Conservation (phyloP, 768 basidiomycete species). For the Suillus paluster region DNA sequence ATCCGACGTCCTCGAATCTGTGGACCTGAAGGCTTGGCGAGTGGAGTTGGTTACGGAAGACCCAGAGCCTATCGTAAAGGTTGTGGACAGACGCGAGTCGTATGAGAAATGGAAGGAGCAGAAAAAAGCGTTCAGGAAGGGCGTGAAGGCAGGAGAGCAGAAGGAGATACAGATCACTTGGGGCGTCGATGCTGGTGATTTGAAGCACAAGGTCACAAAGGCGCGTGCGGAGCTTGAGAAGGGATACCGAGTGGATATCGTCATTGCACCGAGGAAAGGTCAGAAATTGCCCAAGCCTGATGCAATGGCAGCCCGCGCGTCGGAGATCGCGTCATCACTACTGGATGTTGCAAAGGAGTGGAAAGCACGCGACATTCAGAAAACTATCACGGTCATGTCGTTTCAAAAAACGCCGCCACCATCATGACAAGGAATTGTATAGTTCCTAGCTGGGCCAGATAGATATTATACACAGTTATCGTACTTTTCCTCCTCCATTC, state of each 20-base stretch:
- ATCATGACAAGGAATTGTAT: constrained; percentile 12
- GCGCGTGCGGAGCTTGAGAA: constrained; percentile 60
- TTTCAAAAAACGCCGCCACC: constrained; percentile 46
- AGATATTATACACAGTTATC: constrained; percentile 28
- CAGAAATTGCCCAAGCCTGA: constrained; percentile 37
- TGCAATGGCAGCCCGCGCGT: constrained; percentile 50
- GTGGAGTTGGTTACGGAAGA: constrained; percentile 58
- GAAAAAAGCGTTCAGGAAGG: constrained; percentile 40
- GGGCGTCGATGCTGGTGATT: constrained; percentile 60
- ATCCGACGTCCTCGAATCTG: constrained; percentile 45
- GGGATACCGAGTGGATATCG: constrained; percentile 60
- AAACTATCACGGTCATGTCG: constrained; percentile 44
- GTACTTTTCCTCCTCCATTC: constrained; percentile 33
- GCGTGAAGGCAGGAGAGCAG: constrained; percentile 29
- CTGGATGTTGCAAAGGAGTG: constrained; percentile 58
- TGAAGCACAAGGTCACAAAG: constrained; percentile 68
- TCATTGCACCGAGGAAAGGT: constrained; percentile 55
- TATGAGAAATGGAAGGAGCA: constrained; percentile 43
- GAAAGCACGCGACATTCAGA: constrained; percentile 47
- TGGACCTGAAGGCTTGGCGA: constrained; percentile 46
- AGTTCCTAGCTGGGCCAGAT: background rate
- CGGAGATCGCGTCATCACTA: constrained; percentile 46
- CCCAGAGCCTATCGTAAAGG: constrained; percentile 63
- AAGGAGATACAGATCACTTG: constrained; percentile 81
- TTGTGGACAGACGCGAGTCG: constrained; percentile 51